Base-by-base conservation (phyloP, 306 rosid genomes). In the Trifolium fragiferum region DNA sequence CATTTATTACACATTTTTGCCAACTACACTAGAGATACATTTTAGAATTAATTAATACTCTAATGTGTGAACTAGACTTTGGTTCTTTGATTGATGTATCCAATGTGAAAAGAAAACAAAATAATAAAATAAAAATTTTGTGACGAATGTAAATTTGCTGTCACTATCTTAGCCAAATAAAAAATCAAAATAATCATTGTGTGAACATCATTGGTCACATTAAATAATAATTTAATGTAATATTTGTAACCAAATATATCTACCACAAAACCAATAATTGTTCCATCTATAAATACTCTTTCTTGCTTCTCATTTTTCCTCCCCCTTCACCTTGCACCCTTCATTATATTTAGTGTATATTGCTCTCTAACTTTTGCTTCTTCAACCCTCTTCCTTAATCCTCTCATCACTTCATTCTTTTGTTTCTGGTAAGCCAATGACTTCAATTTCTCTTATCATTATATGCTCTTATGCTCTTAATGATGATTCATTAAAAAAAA, bases 201-300 rank as follows among this genome's bases (percentile, higher is more conserved):
- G 59, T 35, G 51, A 70, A 70, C 64, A 37, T 50, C 54, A 43
- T 72, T 33, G 63, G 60, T 66, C 30, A 1, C 16, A 30, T 60
- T 60, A 14, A 30, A 30, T 54, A 65, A 61, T 70, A 57, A 73
- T 73, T 23, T 13, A 68, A 55, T 65, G 2, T n/a, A 72, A 67
- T 78, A 69, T 65, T 65, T 49, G 10, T 60, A 70, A 71, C 61
- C 64, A 1, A 74, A 54, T 68, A 75, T 37, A 21, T 43, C 76
- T 66, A 41, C 67, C 38, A 23, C 27, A 10, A 12, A 19, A 21
- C 63, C 82, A 76, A 73, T 64, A 32, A 41, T 60, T 75, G 12
- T 46, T 70, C 90, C 27, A 57, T 70, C 93, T 90, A 90, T 93
- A 80, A 81, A 93, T 79, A 81, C 83, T 79, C 69, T 0, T 76